Evolutionary conservation across 2,329 filamentous ascomycete genomes (phyloP), one percentile per base, ranked within the genome.

Genomic region (Neophaeococcomyces aloes): DNA sequence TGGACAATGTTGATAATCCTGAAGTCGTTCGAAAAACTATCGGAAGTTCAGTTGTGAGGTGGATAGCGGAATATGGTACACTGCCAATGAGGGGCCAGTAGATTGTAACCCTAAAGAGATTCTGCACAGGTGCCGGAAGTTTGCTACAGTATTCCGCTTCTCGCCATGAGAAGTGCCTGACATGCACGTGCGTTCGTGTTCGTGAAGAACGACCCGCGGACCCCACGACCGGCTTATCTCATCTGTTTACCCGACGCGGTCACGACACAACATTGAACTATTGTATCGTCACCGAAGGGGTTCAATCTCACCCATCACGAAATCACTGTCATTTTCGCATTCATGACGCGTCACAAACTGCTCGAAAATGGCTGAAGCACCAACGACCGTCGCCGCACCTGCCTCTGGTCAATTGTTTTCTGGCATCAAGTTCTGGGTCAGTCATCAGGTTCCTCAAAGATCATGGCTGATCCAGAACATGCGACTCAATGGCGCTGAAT

Each of bases 381-480:
- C 11, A 3, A n/a, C 35, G n/a, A 13, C 17, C 3, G 13, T 7
- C 3, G 13, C 3, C 21, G 13, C 35, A 14, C 19, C 35, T 14
- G 18, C 6, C 21, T 19, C 25, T 18, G 18, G 38, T 17, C 38
- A 18, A 17, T 17, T 81, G 7, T 81, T 81, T 49, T 54, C 64
- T 11, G 70, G 70, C 34, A 65, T 65, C 45, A 72, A 65, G 35
- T 79, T 81, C 60, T 81, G 75, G 69, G 57, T 81, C 30, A 67
- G 73, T 17, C 67, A 69, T 45, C 69, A 68, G 43, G 61, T 76
- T 18, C 76, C 76, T 7, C 57, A 63, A 31, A 71, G 76, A 42
- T 56, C 51, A 18, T 60, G 61, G 40, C 69, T 72, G 51, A 61
- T 53, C 27, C 46, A 48, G 21, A 48, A 44, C 43, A 42, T 38